These are phyloP conservation scores for Sporobolomyces roseus DNA, from an alignment of 768 basidiomycete species.

Conservation along the genomic window DNA sequence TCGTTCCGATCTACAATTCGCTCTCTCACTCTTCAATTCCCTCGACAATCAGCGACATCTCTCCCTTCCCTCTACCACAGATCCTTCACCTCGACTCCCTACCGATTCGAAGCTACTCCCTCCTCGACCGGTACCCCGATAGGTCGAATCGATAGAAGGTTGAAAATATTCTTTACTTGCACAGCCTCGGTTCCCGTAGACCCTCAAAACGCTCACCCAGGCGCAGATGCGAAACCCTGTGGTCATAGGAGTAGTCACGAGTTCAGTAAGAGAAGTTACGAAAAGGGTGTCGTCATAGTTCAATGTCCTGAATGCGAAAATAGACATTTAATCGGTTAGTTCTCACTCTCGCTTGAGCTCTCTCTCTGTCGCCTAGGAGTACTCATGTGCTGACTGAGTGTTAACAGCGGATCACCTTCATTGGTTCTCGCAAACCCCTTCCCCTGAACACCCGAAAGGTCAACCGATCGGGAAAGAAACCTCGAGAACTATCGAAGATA, in stretches of 20 bases:
- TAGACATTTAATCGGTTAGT: slow-evolving; percentile 56
- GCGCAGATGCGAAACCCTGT: slow-evolving; percentile 51
- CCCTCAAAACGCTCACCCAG: slow-evolving; percentile 13
- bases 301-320: slow-evolving; percentile 88
- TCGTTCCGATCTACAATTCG: neutral
- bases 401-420: slow-evolving; percentile 67
- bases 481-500: slow-evolving; percentile 73
- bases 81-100: neutral
- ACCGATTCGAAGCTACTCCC: neutral
- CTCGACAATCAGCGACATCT: neutral
- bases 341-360: neutral
- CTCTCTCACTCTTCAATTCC: neutral
- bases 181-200: slow-evolving; percentile 56
- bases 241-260: slow-evolving; percentile 76
- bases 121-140: slow-evolving; percentile 23
- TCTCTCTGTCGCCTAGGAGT: neutral
- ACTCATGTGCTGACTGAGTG: neutral
- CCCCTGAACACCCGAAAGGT: slow-evolving; percentile 28
- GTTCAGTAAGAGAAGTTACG: slow-evolving; percentile 79
- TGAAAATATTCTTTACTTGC: slow-evolving; percentile 81
- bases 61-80: neutral
- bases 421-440: slow-evolving; percentile 60
- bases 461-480: slow-evolving; percentile 47
- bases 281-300: slow-evolving; percentile 80
- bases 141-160: slow-evolving; percentile 55